Base-by-base conservation (phyloP, 192 early-diverging fungal species). In the Ambispora gerdemannii region DNA sequence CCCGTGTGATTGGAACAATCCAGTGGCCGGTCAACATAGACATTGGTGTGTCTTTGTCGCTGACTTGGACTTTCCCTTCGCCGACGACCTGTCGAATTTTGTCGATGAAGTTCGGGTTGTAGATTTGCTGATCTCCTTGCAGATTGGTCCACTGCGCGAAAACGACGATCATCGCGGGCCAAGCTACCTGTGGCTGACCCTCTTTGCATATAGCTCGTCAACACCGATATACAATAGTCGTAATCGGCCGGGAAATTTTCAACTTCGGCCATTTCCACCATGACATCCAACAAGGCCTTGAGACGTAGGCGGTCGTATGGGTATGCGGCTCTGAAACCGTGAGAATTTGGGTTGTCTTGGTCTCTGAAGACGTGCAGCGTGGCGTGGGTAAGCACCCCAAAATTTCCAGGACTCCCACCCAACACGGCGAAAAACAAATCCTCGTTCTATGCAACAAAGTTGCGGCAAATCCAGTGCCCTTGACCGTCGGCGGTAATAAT, bases 341-440 rank as follows among this genome's bases (percentile, higher is more conserved):
- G 70, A 31, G 76, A 77, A 25, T 67, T 25, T 0, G 67, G 68
- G 51, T 77, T 19, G 50, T 74, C 76, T 25, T 74, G 49, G 25
- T 77, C 76, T 28, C 34, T 31, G 33, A 47, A 62, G 7, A 74
- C 63, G 20, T 27, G 43, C 22, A 74, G 28, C 0, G 72, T 74
- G n/a, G 71, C 69, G 36, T 77, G 32, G 2, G 76, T 77, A 27
- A 76, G 1, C 56, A 72, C 75, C n/a, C 75, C 75, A 76, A 76
- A 76, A 59, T 76, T 76, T 64, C 75, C 75, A 31, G 75, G 75
- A 59, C 71, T 73, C 56, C 75, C 75, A 50, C 75, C 75, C 38
- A 76, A 27, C 20, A 77, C 38, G 0, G 72, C 76, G 47, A 43
- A 74, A 49, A 77, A 67, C 22, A 77, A 63, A 25, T 74, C 72